These are phyloP conservation scores for Diospyros kaki DNA, from an alignment of 148 eudicot genomes.

Conservation along the genomic window DNA sequence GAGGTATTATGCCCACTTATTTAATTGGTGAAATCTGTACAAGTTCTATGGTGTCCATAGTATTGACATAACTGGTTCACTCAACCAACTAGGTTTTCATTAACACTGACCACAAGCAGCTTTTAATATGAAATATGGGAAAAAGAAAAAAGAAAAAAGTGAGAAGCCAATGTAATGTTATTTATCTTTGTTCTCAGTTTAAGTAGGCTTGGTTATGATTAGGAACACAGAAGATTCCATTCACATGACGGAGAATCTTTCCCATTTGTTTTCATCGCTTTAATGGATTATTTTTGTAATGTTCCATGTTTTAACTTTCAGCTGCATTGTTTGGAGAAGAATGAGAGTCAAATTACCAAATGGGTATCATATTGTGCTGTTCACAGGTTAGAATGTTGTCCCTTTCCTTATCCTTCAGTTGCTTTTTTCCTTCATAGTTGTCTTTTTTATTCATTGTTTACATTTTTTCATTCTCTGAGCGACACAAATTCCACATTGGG, in stretches of 20 bases:
- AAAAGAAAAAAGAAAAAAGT: not conserved
- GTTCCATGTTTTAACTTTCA: conserved; percentile 25
- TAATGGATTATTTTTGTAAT: not conserved
- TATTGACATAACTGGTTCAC: not conserved
- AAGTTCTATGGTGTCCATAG: not conserved
- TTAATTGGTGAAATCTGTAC: not conserved
- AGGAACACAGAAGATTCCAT: not conserved
- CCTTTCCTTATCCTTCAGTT: not conserved
- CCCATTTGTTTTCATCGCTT: not conserved
- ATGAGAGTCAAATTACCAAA: conserved; percentile 50
- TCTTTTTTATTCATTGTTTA: no score
- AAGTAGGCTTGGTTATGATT: no score
- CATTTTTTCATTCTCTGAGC: not conserved
- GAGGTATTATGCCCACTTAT: not conserved
- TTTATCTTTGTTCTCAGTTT: no score
- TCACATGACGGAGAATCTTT: not conserved
- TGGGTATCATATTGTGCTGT: conserved; percentile 73
- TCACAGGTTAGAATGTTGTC: conserved; percentile 52
- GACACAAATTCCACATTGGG: not conserved
- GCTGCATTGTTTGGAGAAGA: conserved; percentile 78
- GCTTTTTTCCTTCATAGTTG: not conserved
- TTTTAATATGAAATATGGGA: not conserved
- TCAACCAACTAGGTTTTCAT: not conserved
- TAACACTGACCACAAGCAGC: not conserved
- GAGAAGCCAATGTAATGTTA: not conserved